Conservation (phyloP, 352 stramenopile genomes). For the Phytopythium mirpurense region DNA sequence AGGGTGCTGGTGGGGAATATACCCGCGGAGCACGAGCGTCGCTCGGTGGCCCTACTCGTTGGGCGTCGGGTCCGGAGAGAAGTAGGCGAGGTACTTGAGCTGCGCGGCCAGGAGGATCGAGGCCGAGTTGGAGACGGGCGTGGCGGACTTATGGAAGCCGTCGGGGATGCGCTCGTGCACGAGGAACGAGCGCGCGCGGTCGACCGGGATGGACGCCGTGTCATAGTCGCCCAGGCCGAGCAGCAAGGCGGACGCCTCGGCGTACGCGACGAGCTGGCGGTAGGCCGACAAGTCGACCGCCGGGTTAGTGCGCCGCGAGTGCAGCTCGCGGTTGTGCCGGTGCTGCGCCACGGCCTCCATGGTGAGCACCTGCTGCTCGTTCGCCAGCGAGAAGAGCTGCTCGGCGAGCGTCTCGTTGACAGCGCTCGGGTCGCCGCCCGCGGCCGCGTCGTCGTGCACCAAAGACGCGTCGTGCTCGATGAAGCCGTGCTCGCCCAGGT, state of each 20-base stretch:
- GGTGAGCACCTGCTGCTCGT: slow-evolving; percentile 25
- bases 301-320: slow-evolving; percentile 31
- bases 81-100: slow-evolving; percentile 19
- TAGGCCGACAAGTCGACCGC: slow-evolving; percentile 39
- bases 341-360: slow-evolving; percentile 31
- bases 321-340: slow-evolving; percentile 31
- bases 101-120: slow-evolving; percentile 35
- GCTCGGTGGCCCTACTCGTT: not conserved
- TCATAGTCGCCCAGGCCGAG: slow-evolving; percentile 38
- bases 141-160: slow-evolving; percentile 28
- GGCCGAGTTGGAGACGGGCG: slow-evolving; percentile 27
- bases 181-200: slow-evolving; percentile 39
- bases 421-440: slow-evolving; percentile 28
- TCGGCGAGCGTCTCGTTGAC: slow-evolving; percentile 43
- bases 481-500: slow-evolving; percentile 50
- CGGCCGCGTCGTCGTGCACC: slow-evolving; percentile 49
- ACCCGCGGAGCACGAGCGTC: too few species aligned
- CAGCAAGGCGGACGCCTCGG: slow-evolving; percentile 41
- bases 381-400: slow-evolving; percentile 31
- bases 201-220: slow-evolving; percentile 33
- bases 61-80: not conserved
- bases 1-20: too few species aligned
- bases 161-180: slow-evolving; percentile 40
- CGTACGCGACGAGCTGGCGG: slow-evolving; percentile 33
- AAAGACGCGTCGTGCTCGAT: slow-evolving; percentile 74